Percentiles rank a stretch among this genome's conserved stretches.
These are phyloP conservation scores for Sporothrix brunneoviolacea DNA, from an alignment of 2,329 filamentous ascomycete genomes.

Conservation along the genomic window DNA sequence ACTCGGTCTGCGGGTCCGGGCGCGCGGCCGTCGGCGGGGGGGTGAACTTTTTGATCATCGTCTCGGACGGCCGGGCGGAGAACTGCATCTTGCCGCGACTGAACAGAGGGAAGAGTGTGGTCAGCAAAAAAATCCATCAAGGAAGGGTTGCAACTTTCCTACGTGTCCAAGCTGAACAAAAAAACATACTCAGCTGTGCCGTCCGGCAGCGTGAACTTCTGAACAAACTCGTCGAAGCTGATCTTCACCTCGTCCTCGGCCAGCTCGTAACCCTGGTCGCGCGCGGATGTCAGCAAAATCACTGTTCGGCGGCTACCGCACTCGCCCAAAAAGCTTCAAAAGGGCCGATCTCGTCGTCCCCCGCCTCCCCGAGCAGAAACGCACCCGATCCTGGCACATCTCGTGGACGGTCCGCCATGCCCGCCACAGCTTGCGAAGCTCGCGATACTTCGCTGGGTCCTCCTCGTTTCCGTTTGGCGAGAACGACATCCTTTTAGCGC, in stretches of 20 bases:
- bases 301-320: too few species aligned
- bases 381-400: slow-evolving; percentile 86
- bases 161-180: too few species aligned
- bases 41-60: slow-evolving; percentile 81
- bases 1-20: slow-evolving; percentile 64
- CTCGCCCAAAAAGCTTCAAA: too few species aligned
- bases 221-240: slow-evolving; percentile 72
- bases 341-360: neutral
- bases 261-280: slow-evolving; percentile 94
- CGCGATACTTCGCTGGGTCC: slow-evolving; percentile 40
- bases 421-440: slow-evolving; percentile 73
- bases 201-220: slow-evolving; percentile 63
- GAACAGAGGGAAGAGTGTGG: neutral
- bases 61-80: slow-evolving; percentile 73
- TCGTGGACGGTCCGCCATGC: slow-evolving; percentile 90
- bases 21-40: slow-evolving; percentile 61
- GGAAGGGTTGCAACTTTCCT: too few species aligned
- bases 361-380: slow-evolving; percentile 27
- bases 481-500: slow-evolving; percentile 8
- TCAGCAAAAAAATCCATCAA: too few species aligned
- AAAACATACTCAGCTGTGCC: slow-evolving; percentile 62
- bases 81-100: slow-evolving; percentile 83
- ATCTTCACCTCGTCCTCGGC: slow-evolving; percentile 84
- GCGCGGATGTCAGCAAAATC: too few species aligned
- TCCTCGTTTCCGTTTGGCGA: slow-evolving; percentile 13